These are phyloP conservation scores for Globisporangium echinulatum DNA, from an alignment of 352 stramenopile species.

Conservation along the genomic window DNA sequence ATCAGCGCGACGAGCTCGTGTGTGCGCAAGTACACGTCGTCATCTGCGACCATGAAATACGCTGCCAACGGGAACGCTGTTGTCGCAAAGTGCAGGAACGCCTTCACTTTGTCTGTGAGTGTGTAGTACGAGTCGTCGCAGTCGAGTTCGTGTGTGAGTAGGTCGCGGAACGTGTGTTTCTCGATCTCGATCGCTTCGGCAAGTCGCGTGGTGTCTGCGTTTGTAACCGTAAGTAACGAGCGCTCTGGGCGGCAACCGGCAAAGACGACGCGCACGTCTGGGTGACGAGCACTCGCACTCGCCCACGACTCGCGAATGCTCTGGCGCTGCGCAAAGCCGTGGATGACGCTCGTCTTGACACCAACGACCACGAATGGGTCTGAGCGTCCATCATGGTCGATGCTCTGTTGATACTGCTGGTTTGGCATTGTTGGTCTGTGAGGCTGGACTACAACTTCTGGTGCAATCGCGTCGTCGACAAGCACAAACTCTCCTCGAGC, in stretches of 20 bases:
- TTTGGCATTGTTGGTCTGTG: background rate
- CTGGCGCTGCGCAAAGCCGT: constrained; percentile 28
- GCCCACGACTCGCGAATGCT: constrained; percentile 38
- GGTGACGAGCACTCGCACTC: constrained; percentile 8
- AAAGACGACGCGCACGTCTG: constrained; percentile 21
- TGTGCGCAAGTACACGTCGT: constrained; percentile 49
- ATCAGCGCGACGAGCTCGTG: constrained; percentile 9
- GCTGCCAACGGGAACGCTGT: constrained; percentile 4
- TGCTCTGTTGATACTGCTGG: background rate
- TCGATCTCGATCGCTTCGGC: constrained; percentile 22
- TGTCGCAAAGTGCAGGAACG: constrained; percentile 38
- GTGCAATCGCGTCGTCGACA: background rate
- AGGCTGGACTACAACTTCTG: background rate
- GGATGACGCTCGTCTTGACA: constrained; percentile 33
- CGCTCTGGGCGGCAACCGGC: constrained; percentile 14
- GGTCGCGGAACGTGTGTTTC: constrained; percentile 25
- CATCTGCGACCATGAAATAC: constrained; percentile 53
- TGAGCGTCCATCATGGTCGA: no score
- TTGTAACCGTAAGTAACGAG: background rate
- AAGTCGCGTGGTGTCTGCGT: background rate
- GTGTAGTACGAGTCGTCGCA: constrained; percentile 45
- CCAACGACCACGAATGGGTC: constrained; percentile 23
- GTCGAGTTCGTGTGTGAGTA: constrained; percentile 42
- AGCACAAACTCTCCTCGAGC: background rate
- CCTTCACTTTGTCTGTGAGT: constrained; percentile 47